Evolutionary conservation across 768 basidiomycete species (phyloP).

Genomic region (Psilocybe sp.): DNA sequence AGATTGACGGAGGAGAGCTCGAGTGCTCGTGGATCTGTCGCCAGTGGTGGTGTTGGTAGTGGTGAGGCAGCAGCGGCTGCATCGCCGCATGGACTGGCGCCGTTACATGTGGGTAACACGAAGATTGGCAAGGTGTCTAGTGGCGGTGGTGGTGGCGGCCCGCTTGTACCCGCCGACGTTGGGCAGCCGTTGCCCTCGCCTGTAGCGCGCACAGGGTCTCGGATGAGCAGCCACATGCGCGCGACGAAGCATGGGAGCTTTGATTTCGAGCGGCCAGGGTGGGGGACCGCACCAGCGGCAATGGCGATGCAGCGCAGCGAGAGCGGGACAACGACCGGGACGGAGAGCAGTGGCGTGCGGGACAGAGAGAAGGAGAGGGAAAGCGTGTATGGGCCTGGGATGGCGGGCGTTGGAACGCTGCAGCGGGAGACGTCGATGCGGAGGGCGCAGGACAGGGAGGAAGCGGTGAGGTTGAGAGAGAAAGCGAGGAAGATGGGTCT

Average conservation of each 20-base stretch:
- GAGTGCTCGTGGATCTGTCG: slow-evolving; percentile 3
- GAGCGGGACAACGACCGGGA: slow-evolving; percentile 32
- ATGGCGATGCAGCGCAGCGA: slow-evolving; percentile 43
- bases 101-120: slow-evolving; percentile 9
- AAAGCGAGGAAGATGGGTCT: slow-evolving; percentile 13
- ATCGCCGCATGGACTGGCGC: neutral
- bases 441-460: slow-evolving; percentile 37
- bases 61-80: slow-evolving; percentile 9
- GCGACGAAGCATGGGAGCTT: slow-evolving; percentile 69
- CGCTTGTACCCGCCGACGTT: slow-evolving; percentile 8
- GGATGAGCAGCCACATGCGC: slow-evolving; percentile 30
- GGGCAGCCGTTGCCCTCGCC: slow-evolving; percentile 5
- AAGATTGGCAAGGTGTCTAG: slow-evolving; percentile 4
- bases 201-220: slow-evolving; percentile 2
- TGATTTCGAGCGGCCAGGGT: slow-evolving; percentile 71
- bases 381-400: slow-evolving; percentile 36
- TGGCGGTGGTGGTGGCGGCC: slow-evolving; percentile 21
- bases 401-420: slow-evolving; percentile 44
- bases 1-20: slow-evolving; percentile 35
- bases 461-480: slow-evolving; percentile 22
- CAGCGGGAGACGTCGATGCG: slow-evolving; percentile 39
- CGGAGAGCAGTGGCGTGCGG: slow-evolving; percentile 29
- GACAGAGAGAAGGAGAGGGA: slow-evolving; percentile 26
- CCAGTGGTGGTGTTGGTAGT: slow-evolving; percentile 15
- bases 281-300: slow-evolving; percentile 22